phyloP scores from a whole-genome alignment of 2,329 filamentous ascomycete genomes.

The Drechslerella stenobrocha region DNA sequence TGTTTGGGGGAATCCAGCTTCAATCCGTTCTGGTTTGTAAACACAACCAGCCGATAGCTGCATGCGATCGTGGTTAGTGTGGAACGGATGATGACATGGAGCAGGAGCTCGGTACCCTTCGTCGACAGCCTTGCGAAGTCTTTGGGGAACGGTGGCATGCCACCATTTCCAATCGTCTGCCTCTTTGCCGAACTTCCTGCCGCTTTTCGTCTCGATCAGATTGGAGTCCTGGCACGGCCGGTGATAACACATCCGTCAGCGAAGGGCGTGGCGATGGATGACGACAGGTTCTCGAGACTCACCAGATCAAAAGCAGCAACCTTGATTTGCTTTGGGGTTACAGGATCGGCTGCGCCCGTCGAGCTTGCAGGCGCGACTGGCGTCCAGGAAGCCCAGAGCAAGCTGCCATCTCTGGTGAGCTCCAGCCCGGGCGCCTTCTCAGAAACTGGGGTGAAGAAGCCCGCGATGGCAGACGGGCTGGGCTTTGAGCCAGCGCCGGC shows the following conservation, averaged over 20 bases:
- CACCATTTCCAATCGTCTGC: slow-evolving; percentile 94
- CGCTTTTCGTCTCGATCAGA: slow-evolving; percentile 76
- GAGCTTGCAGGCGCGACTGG: background rate
- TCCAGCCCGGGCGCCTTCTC: slow-evolving; percentile 30
- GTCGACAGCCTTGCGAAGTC: slow-evolving; percentile 68
- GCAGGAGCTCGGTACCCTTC: slow-evolving; percentile 63
- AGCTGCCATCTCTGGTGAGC: slow-evolving; percentile 19
- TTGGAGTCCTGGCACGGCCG: slow-evolving; percentile 71
- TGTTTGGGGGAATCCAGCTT: slow-evolving; percentile 71
- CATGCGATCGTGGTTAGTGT: slow-evolving; percentile 9
- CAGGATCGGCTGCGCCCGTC: slow-evolving; percentile 47
- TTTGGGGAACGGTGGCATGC: slow-evolving; percentile 70
- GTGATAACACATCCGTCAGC: background rate
- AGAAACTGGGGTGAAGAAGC: slow-evolving; percentile 38
- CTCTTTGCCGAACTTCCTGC: slow-evolving; percentile 73
- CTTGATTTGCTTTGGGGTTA: slow-evolving; percentile 59
- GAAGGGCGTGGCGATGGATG: background rate
- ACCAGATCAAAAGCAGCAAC: slow-evolving; percentile 73
- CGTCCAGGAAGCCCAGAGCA: slow-evolving; percentile 26
- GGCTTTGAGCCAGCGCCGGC: background rate
- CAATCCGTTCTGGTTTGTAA: slow-evolving; percentile 88
- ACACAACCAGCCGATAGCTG: slow-evolving; percentile 73
- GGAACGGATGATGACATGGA: slow-evolving; percentile 1
- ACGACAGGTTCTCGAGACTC: slow-evolving; percentile 47
- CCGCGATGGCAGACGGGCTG: slow-evolving; percentile 5